phyloP scores from a whole-genome alignment of 345 rosid genomes.

The Sisymbrium irio region DNA sequence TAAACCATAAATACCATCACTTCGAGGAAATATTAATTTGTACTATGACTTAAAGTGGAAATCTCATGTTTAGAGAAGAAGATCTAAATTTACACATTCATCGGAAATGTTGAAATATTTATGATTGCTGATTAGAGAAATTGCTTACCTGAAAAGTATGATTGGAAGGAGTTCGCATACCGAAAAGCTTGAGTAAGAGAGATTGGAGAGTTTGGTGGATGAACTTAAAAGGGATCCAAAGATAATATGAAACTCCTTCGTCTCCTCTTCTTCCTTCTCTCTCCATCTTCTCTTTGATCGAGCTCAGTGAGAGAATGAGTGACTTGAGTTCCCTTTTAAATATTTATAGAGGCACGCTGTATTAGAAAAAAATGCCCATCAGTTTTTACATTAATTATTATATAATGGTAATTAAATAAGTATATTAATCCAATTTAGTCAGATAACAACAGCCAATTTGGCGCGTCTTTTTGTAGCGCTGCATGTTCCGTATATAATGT shows the following conservation, averaged over 20 bases:
- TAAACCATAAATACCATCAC: not conserved
- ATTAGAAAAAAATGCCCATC: not conserved
- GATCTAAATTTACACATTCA: not conserved
- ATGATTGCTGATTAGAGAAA: not conserved
- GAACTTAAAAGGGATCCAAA: slow-evolving; percentile 31
- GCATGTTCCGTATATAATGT: not conserved
- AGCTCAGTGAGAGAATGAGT: slow-evolving; percentile 14
- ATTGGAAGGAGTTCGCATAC: not conserved
- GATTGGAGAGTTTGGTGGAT: slow-evolving; percentile 13
- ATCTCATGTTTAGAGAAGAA: not conserved
- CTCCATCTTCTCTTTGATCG: slow-evolving; percentile 17
- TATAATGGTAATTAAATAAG: not conserved
- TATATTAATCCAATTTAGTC: not conserved
- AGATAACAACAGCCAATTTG: slow-evolving; percentile 13
- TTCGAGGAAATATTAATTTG: not conserved
- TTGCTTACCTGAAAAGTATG: not conserved
- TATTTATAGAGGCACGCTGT: not conserved
- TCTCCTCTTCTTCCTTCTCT: slow-evolving; percentile 4
- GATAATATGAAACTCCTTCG: slow-evolving; percentile 11
- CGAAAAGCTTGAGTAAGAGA: slow-evolving; percentile 32
- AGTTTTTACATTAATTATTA: not conserved
- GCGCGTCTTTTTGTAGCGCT: slow-evolving; percentile 14
- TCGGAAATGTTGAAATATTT: not conserved
- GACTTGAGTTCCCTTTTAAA: not conserved
- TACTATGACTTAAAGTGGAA: not conserved